Evolutionary conservation across 176 grass and related monocot genomes (phyloP), one percentile per base, ranked within the genome.

Genomic region (Themeda triandra): DNA sequence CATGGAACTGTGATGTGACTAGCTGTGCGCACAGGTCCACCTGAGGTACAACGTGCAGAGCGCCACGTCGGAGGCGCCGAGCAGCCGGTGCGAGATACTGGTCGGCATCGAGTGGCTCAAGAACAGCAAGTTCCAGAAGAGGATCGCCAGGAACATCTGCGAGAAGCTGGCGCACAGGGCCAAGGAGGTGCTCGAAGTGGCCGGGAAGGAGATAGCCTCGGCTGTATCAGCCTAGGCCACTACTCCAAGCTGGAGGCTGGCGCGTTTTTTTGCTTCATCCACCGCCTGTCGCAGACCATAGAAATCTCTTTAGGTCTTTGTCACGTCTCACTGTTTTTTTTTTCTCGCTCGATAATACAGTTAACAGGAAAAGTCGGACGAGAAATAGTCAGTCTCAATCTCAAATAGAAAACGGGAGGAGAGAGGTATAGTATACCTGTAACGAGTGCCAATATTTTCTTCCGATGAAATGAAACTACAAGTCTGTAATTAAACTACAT

Each of bases 61-160:
- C 6, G 29, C 35, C 21, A 10, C 37, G 56, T 39, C 87, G 0
- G 80, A 80, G 63, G 63, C 29, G n/a, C 35, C 68, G 63, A 63
- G 63, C 60, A 89, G 91, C 84, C 83, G 36, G 66, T 98, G 86
- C 64, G 89, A 98, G 71, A 77, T 82, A 37, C 84, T 90, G 54
- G 89, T 92, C 27, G 89, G 96, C 30, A 74, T 93, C 70, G 91
- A 95, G 80, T 95, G 90, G 93, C 69, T 93, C 54, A 93, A 85
- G 79, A 92, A 76, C 76, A 93, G 91, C 71, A 95, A 90, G 80
- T 89, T 93, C 33, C 87, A 88, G 79, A 90, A 92, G 83, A 88
- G 80, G 77, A 95, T 98, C 72, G 82, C 87, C 0, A 89, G 33
- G 65, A 94, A 95, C 71, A 74, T 94, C 23, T 89, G 87, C 73